Conservation (phyloP, 129 eudicot species). For the Kitagawia praeruptora region DNA sequence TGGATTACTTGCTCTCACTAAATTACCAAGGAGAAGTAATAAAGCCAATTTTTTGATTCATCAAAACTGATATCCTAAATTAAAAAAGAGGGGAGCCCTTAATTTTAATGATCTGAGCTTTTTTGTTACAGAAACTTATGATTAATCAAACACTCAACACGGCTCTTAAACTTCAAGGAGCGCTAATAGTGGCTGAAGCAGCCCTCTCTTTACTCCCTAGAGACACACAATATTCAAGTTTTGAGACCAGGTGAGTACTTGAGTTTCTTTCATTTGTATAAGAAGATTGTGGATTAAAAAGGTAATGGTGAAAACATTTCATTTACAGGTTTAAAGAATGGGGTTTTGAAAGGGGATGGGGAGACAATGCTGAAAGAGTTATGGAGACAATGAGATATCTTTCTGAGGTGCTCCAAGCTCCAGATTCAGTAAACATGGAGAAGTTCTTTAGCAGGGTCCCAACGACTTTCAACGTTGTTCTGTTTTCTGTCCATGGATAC, state of each 20-base stretch:
- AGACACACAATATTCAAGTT: conserved; percentile 65
- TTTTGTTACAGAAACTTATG: conserved; percentile 72
- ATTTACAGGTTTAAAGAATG: conserved; percentile 76
- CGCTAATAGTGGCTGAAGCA: conserved; percentile 71
- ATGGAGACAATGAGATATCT: conserved; percentile 61
- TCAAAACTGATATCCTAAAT: no score
- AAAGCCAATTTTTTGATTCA: background rate
- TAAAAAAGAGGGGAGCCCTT: background rate
- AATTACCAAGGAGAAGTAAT: conserved; percentile 77
- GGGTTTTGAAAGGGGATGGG: conserved; percentile 99
- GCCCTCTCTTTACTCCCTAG: conserved; percentile 57
- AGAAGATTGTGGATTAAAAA: no score
- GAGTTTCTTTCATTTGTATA: background rate
- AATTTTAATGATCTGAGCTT: conserved; percentile 4
- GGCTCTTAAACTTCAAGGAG: conserved; percentile 65
- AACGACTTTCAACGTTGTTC: conserved; percentile 59
- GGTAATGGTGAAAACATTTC: background rate
- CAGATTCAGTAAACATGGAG: conserved; percentile 72
- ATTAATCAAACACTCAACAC: conserved; percentile 83
- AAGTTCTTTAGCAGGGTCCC: conserved; percentile 79
- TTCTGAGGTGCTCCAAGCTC: conserved; percentile 85
- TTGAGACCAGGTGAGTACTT: conserved; percentile 56
- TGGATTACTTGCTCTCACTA: conserved; percentile 69
- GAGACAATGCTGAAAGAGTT: conserved; percentile 67
- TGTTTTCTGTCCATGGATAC: conserved; percentile 91